Percentiles rank a stretch among this genome's conserved stretches.
Evolutionary conservation across 352 stramenopile genomes (phyloP).

Genomic region (Phytophthora melonis): DNA sequence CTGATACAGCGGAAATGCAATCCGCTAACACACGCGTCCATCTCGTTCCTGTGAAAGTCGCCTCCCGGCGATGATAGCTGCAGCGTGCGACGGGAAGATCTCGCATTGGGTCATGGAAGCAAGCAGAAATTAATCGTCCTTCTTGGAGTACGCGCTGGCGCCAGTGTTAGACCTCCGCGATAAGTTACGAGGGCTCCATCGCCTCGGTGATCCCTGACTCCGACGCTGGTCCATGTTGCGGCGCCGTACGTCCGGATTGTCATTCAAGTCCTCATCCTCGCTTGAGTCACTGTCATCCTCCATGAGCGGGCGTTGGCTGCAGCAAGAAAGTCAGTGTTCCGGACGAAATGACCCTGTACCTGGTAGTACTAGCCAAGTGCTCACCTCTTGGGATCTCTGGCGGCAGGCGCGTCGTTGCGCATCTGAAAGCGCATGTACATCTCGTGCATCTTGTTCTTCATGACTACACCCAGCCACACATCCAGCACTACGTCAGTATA

Average conservation of each 20-base stretch:
- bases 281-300: conserved; percentile 73
- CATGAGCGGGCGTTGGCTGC: conserved; percentile 80
- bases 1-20: conserved; percentile 29
- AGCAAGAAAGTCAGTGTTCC: conserved; percentile 2
- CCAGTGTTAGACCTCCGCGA: conserved; percentile 37
- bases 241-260: conserved; percentile 49
- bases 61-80: background rate
- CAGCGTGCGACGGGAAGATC: conserved; percentile 1
- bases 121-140: conserved; percentile 55
- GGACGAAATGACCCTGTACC: too few relatives aligned
- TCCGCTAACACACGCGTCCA: conserved; percentile 4
- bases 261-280: conserved; percentile 71
- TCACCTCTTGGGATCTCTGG: conserved; percentile 75
- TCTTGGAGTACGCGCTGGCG: conserved; percentile 55
- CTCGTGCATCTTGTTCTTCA: conserved; percentile 84
- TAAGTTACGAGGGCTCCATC: conserved; percentile 24
- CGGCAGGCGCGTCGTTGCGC: conserved; percentile 53
- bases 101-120: background rate
- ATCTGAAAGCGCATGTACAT: conserved; percentile 90
- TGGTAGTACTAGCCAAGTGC: background rate
- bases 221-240: conserved; percentile 44
- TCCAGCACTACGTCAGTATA: conserved; percentile 5
- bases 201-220: conserved; percentile 38
- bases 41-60: conserved; percentile 14
- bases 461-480: conserved; percentile 40